Base-by-base conservation (phyloP, 164 flowering plant genomes). In the Dillenia suffruticosa region DNA sequence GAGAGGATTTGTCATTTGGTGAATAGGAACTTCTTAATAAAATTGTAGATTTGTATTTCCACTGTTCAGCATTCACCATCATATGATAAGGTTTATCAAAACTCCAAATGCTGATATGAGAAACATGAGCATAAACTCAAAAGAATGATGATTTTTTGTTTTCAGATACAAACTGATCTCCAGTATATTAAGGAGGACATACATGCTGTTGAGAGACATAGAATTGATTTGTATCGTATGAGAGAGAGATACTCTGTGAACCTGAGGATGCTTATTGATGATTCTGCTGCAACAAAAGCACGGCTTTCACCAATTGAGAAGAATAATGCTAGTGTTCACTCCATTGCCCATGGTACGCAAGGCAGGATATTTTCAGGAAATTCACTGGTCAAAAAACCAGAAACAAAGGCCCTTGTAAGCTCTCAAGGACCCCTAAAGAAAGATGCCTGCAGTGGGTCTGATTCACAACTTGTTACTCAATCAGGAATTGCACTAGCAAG, bases 151-250 rank as follows among this genome's bases (percentile, higher is more conserved):
- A 19, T 19, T 19, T 19, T 19, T 14, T 61, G 22, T 51, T 52
- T 62, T 74, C 59, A 95, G 99, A 78, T 88, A 49, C 90, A 88
- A 84, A 72, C 65, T 66, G 97, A 95, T 77, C 92, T 95, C 58
- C 90, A 84, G 64, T 92, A 77, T 69, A 83, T 95, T 61, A 90
- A 87, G 59, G 97, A 92, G 70, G 97, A 95, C 63, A 71, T 92
- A 63, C 76, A 62, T 72, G 72, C 83, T 48, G 97, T 92, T 22
- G 97, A 95, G 79, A 85, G 81, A 64, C 89, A 78, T 67, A 81
- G 89, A 76, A 80, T 82, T 68, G 94, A 92, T 44, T 72, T 92
- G 65, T 84, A 72, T 54, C 84, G 85, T 17, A 75, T 81, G 63
- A 81, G 83, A 68, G 96, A 87, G 46, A 83, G 88, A 69, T 82